Evolutionary conservation across 495 filamentous ascomycete genomes (phyloP).

Genomic region (Emericellopsis terricola): DNA sequence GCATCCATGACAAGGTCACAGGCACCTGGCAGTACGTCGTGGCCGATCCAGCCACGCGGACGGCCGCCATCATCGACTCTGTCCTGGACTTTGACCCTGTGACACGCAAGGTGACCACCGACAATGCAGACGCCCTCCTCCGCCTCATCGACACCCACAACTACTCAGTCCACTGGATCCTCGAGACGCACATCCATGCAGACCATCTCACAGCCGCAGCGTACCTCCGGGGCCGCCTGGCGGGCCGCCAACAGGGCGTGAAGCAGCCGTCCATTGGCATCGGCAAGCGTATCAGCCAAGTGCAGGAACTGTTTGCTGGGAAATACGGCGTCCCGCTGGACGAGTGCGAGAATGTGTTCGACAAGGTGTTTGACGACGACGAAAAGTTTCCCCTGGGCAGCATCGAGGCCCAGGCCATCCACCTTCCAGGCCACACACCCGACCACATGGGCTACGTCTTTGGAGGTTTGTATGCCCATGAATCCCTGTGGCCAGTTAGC

Average conservation of each 20-base stretch:
- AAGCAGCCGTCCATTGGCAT: slow-evolving; percentile 27
- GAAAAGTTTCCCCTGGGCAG: slow-evolving; percentile 31
- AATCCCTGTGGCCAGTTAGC: neutral
- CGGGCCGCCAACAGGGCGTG: slow-evolving; percentile 2
- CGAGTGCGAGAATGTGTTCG: slow-evolving; percentile 29
- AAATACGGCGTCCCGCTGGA: slow-evolving; percentile 23
- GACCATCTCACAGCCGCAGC: slow-evolving; percentile 40
- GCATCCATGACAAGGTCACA: slow-evolving; percentile 23
- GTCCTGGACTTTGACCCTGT: slow-evolving; percentile 38
- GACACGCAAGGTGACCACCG: slow-evolving; percentile 25
- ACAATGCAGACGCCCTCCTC: slow-evolving; percentile 30
- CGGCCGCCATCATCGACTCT: slow-evolving; percentile 38
- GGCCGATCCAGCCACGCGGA: slow-evolving; percentile 25
- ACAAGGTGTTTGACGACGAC: slow-evolving; percentile 33
- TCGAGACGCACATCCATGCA: slow-evolving; percentile 45
- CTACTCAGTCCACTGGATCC: slow-evolving; percentile 28
- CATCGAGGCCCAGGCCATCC: slow-evolving; percentile 25
- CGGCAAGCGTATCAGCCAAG: slow-evolving; percentile 32
- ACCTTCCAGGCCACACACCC: slow-evolving; percentile 43
- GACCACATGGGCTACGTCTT: slow-evolving; percentile 43
- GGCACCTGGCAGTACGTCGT: slow-evolving; percentile 48
- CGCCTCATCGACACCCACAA: slow-evolving; percentile 17
- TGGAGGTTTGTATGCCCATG: slow-evolving; percentile 15
- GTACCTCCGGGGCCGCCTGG: slow-evolving; percentile 32
- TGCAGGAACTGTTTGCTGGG: slow-evolving; percentile 29